Evolutionary conservation across 2,329 filamentous ascomycete species (phyloP), one percentile per base, ranked within the genome.

Genomic region (Aureobasidium uvarum): DNA sequence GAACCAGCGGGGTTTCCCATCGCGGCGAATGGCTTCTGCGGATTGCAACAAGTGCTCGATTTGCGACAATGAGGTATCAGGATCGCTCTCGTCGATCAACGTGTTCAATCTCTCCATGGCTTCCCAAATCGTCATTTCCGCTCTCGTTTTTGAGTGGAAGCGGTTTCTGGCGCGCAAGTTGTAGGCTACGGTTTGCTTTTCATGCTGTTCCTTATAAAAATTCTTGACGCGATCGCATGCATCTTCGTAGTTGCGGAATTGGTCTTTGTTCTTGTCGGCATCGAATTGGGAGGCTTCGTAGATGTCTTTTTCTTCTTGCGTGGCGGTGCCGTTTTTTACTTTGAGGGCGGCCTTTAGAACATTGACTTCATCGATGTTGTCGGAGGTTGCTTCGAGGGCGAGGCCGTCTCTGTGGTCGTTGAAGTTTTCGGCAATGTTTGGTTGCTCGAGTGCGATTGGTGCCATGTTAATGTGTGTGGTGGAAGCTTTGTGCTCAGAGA

Each of bases 51-150:
- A 84, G 77, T 96, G 92, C 78, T 96, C 89, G 74, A 96, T 96
- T 80, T 96, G 92, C 33, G 87, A 89, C 68, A 96, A 87, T 55
- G 85, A 86, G 52, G 92, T 96, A 79, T 96, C 92, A 1, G 92
- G 92, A 80, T 96, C 92, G 23, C 89, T 92, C 78, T 96, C 90
- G 79, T 96, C 92, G 76, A 96, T 90, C 62, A 96, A 84, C 0
- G 89, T 92, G 83, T 96, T 91, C 73, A 96, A 88, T 78, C 92
- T 93, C 84, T 96, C 91, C 79, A 96, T 95, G 23, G 92, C 92
- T 76, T 96, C 83, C 92, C 92, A 96, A 75, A 96, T 84, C 68
- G 88, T 89, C 90, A 96, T 91, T 76, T 89, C 84, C 18, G 89
- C 86, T 63, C 89, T 86, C 1, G 84, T 84, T 67, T 87, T 85